Conservation (phyloP, 2,329 filamentous ascomycete species). For the Pseudofabraea citricarpa region DNA sequence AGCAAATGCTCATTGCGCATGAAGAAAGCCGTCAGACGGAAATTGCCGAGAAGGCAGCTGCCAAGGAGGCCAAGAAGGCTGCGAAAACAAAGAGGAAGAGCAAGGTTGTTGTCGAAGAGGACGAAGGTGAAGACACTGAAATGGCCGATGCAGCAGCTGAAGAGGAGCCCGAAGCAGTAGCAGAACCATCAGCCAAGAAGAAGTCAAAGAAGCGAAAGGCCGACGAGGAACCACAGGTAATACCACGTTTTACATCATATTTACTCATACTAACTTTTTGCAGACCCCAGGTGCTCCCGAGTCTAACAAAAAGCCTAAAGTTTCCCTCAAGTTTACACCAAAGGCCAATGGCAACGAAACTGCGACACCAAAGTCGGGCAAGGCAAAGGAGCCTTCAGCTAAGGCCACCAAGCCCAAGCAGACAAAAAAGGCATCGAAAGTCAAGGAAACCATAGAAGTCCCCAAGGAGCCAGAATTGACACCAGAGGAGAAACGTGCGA, state of each 20-base stretch:
- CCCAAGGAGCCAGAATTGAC: conserved; percentile 54
- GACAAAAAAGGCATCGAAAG: conserved; percentile 50
- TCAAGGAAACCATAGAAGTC: conserved; percentile 50
- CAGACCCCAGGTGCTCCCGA: conserved; percentile 55
- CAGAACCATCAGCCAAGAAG: conserved; percentile 42
- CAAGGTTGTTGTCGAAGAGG: conserved; percentile 41
- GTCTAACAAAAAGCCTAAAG: conserved; percentile 64
- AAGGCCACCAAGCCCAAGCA: conserved; percentile 41
- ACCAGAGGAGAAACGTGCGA: conserved; percentile 50
- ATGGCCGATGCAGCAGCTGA: conserved; percentile 49
- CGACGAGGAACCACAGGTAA: conserved; percentile 67
- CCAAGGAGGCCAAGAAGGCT: conserved; percentile 43
- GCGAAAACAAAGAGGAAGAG: conserved; percentile 44
- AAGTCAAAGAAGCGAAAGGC: conserved; percentile 79
- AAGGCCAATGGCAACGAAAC: conserved; percentile 55
- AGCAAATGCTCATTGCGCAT: conserved; percentile 68
- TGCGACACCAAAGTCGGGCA: conserved; percentile 25
- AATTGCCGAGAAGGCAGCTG: conserved; percentile 37
- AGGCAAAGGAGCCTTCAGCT: conserved; percentile 23
- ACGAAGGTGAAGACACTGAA: conserved; percentile 52
- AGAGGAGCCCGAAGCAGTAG: conserved; percentile 48
- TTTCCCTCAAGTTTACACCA: conserved; percentile 63
- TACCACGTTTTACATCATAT: conserved; percentile 14
- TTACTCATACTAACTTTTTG: conserved; percentile 14
- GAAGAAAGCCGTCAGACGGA: conserved; percentile 61